Base-by-base conservation (phyloP, 768 basidiomycete species). In the Kwoniella bestiolae region DNA sequence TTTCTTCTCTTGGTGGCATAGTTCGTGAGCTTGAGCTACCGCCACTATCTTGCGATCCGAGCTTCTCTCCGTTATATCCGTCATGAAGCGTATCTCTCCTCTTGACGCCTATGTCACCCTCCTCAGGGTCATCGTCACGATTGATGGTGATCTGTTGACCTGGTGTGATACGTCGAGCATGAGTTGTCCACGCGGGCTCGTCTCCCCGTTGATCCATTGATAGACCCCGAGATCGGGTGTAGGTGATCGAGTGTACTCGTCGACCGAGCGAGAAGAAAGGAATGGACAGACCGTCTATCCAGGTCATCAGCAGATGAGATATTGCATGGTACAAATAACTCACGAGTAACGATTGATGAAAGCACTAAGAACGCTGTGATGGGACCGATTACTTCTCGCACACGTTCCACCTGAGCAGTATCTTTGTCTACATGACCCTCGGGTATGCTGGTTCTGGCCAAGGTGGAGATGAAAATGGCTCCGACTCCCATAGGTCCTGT, bases 281-380 rank as follows among this genome's bases (percentile, higher is more conserved):
- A 69, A 99, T 96, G 11, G 92, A 94, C 7, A 96, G 84, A 2
- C 93, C 94, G 74, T 92, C 85, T 85, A 72, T 25, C 2, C 7
- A 57, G 56, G 23, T 63, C 31, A 23, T n/a, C 32, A 23, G 26
- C n/a, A 46, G 21, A 38, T 0, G 16, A 6, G 34, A 32, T 41
- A 21, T 28, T 8, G 18, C 32, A 28, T 12, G 11, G 29, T 21
- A 11, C 12, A 6, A 51, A n/a, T 9, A 8, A 74, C 79, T 70
- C 46, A 81, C 79, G 77, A 58, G 77, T 87, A 18, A 90, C 85
- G 66, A 97, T 91, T 0, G 92, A 95, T 72, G 88, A 89, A 7
- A 99, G 85, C 3, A 99, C 96, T 87, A 98, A 88, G 81, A 96
- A 97, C 1, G 90, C 89, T 11, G 93, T 91, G 70, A 99, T 91